phyloP scores from a whole-genome alignment of 306 rosid species.

The Oemleria cerasiformis region DNA sequence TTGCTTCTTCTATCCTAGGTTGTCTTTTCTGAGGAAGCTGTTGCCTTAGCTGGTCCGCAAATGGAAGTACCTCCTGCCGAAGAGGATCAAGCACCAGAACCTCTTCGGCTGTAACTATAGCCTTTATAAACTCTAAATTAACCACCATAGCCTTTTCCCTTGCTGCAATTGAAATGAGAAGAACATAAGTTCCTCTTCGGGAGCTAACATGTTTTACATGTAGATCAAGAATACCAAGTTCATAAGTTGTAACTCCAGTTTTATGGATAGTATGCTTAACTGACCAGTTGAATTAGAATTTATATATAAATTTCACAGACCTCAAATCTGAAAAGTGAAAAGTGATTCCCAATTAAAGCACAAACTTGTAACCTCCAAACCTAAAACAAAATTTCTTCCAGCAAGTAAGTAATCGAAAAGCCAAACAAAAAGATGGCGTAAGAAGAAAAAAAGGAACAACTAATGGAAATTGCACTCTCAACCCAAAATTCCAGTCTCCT shows the following conservation, averaged over 20 bases:
- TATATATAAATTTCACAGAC: background rate
- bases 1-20: conserved; percentile 24
- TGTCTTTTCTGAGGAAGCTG: conserved; percentile 51
- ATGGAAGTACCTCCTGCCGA: conserved; percentile 79
- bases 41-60: conserved; percentile 83
- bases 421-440: background rate
- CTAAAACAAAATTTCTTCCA: background rate
- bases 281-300: background rate
- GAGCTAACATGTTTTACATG: background rate
- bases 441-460: background rate
- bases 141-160: conserved; percentile 99
- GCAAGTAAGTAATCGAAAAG: background rate
- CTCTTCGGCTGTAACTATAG: conserved; percentile 92
- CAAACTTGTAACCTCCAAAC: background rate
- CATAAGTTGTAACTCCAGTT: background rate
- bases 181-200: background rate
- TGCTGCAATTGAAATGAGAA: conserved; percentile 30
- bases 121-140: conserved; percentile 82
- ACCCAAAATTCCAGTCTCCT: background rate
- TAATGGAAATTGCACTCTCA: background rate
- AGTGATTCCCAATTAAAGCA: background rate
- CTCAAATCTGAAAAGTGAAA: background rate
- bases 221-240: background rate
- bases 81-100: conserved; percentile 86
- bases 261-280: background rate